Conservation (phyloP, 371 early-diverging fungal species). For the Actinomucor elegans region DNA sequence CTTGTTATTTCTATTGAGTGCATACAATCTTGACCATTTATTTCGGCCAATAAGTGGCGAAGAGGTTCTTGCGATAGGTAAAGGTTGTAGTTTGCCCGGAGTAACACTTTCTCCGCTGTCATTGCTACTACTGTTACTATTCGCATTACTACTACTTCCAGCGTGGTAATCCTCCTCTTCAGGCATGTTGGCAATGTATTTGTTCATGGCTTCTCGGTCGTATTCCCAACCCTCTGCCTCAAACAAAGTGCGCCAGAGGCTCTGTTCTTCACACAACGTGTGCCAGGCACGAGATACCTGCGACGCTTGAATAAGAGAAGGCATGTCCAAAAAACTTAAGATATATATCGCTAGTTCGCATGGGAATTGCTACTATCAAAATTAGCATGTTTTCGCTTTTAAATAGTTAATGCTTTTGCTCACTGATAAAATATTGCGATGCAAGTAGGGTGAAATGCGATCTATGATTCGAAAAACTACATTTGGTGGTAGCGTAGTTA, state of each 20-base stretch:
- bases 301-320: constrained; percentile 48
- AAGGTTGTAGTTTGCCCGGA: not conserved
- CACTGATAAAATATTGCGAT: constrained; percentile 55
- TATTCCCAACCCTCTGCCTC: constrained; percentile 50
- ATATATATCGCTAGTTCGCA: constrained; percentile 64
- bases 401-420: not conserved
- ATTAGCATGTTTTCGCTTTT: not conserved
- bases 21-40: constrained; percentile 43
- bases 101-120: not conserved
- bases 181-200: constrained; percentile 33
- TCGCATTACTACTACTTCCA: not conserved
- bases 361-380: constrained; percentile 46
- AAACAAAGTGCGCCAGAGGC: constrained; percentile 66
- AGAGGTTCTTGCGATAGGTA: constrained; percentile 14
- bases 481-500: constrained; percentile 16
- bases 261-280: constrained; percentile 53
- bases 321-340: constrained; percentile 50
- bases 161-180: constrained; percentile 6
- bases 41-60: constrained; percentile 67
- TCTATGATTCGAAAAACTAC: constrained; percentile 8
- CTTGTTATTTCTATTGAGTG: not conserved
- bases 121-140: not conserved
- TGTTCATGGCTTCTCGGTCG: constrained; percentile 47
- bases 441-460: constrained; percentile 55
- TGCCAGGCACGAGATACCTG: constrained; percentile 67